Conservation (phyloP, 1,284 basidiomycete genomes). For the Trichosporon sp. region DNA sequence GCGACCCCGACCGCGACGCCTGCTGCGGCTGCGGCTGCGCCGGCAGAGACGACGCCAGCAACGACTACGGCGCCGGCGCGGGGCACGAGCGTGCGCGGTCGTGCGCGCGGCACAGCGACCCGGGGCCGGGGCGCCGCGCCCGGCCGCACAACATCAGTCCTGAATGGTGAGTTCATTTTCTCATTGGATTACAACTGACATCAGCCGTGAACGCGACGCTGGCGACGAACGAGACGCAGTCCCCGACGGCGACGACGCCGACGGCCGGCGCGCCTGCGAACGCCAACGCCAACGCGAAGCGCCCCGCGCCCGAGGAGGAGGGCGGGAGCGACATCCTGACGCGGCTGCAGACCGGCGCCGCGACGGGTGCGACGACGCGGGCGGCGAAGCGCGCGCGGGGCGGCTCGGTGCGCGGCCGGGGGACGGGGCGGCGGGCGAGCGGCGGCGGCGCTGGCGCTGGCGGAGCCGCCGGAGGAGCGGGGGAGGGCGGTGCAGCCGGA, state of each 20-base stretch:
- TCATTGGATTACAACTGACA: slow-evolving; percentile 12
- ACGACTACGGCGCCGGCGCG: slow-evolving; percentile 6
- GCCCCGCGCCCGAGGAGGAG: slow-evolving; percentile 17
- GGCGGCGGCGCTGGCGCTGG: background rate
- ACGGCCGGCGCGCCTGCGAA: background rate
- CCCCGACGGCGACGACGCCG: background rate
- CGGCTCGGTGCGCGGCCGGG: slow-evolving; percentile 11
- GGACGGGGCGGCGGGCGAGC: slow-evolving; percentile 15
- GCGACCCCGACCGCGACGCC: slow-evolving; percentile 5
- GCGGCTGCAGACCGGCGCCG: slow-evolving; percentile 7
- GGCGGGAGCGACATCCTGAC: slow-evolving; percentile 14
- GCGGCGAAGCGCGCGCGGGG: slow-evolving; percentile 18
- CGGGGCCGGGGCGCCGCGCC: slow-evolving; percentile 12
- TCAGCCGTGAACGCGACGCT: slow-evolving; percentile 44
- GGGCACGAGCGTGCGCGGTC: background rate
- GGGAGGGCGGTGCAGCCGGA: background rate
- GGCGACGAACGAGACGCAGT: slow-evolving; percentile 4
- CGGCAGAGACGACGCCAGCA: slow-evolving; percentile 7
- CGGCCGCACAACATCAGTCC: slow-evolving; percentile 5
- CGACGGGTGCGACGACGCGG: slow-evolving; percentile 1
- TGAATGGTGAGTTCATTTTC: slow-evolving; percentile 3
- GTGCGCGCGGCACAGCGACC: slow-evolving; percentile 11
- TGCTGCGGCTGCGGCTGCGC: background rate
- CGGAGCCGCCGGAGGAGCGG: background rate
- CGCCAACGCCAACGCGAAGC: slow-evolving; percentile 7